Percentiles rank a stretch among this genome's conserved stretches.
These are phyloP conservation scores for Pyronema domesticum DNA, from an alignment of 495 filamentous ascomycete species.

Conservation along the genomic window DNA sequence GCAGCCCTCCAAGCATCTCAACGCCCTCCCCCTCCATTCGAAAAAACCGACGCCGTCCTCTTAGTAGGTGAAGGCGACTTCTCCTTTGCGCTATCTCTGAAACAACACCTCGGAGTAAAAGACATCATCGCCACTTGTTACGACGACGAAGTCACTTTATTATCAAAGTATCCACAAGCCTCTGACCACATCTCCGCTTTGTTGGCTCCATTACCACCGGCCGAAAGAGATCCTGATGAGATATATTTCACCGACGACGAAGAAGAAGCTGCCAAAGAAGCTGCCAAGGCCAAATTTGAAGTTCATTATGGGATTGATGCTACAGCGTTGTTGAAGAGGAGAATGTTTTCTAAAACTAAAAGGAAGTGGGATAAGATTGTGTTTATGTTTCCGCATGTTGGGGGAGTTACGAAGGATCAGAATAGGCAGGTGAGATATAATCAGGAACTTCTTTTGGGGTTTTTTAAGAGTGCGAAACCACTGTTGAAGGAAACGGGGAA, in stretches of 20 bases:
- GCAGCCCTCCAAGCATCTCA: constrained; percentile 29
- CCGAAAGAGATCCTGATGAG: neutral
- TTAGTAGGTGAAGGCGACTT: constrained; percentile 90
- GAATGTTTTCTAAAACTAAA: neutral
- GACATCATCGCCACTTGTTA: constrained; percentile 36
- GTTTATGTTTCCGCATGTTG: constrained; percentile 96
- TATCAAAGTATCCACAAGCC: constrained; percentile 62
- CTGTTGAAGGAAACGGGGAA: constrained; percentile 36
- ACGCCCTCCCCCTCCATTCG: constrained; percentile 53
- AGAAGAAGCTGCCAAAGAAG: neutral
- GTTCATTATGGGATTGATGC: constrained; percentile 60
- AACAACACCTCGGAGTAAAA: constrained; percentile 37
- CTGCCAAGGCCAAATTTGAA: neutral
- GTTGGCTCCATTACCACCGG: neutral
- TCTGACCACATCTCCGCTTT: constrained; percentile 32
- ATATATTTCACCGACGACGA: neutral
- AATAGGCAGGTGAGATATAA: constrained; percentile 86
- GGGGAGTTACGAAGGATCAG: constrained; percentile 77
- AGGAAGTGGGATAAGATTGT: constrained; percentile 51
- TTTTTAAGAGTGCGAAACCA: constrained; percentile 43
- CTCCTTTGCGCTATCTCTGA: constrained; percentile 64
- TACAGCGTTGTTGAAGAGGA: constrained; percentile 35
- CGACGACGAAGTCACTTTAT: constrained; percentile 35
- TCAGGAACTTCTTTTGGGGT: constrained; percentile 69
- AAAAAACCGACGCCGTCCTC: constrained; percentile 44